Base-by-base conservation (phyloP, 2,329 filamentous ascomycete species). In the Ceratocystis papillata region DNA sequence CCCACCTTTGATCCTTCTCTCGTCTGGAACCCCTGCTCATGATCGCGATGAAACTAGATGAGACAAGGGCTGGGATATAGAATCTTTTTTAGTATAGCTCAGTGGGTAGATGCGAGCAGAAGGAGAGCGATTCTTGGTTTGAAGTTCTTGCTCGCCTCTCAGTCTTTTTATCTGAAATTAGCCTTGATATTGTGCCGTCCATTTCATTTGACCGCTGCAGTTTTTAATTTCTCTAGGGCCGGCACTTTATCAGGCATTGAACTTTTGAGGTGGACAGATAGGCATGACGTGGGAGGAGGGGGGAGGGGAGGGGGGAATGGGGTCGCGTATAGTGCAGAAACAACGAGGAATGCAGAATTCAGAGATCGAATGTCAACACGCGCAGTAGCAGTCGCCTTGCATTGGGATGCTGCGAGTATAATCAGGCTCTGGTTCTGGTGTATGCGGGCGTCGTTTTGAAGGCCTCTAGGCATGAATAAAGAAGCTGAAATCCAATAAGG, bases 31-130 rank as follows among this genome's bases (percentile, higher is more conserved):
- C 53, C 53, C 53, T 57, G 53, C 53, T n/a, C 30, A 28, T 25
- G 53, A 57, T 57, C 53, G 53, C 17, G 25, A 57, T 57, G 53
- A 57, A 57, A 57, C 53, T 57, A 28, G 25, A 30, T 57, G 53
- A 57, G 53, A 57, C 53, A 57, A 57, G 53, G 53, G 5, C 53
- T 30, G 53, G 53, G 53, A 57, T 57, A 6, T 30, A 57, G 10
- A 30, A 17, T 57, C 22, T 30, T 57, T 57, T 57, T 57, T 57
- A 57, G 25, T 25, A 30, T 22, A 33, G 25, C 5, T 30, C 5
- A 25, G 50, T 25, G 50, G 50, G 50, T 28, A 22, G 50, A 12
- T 57, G 53, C 7, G 12, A 28, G 53, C 2, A 28, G 53, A 17
- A 50, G 46, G n/a, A 25, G 46, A 48, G n/a, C 46, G 8, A 22